These are phyloP conservation scores for Cruciata laevipes DNA, from an alignment of 257 asterid species.

Conservation along the genomic window DNA sequence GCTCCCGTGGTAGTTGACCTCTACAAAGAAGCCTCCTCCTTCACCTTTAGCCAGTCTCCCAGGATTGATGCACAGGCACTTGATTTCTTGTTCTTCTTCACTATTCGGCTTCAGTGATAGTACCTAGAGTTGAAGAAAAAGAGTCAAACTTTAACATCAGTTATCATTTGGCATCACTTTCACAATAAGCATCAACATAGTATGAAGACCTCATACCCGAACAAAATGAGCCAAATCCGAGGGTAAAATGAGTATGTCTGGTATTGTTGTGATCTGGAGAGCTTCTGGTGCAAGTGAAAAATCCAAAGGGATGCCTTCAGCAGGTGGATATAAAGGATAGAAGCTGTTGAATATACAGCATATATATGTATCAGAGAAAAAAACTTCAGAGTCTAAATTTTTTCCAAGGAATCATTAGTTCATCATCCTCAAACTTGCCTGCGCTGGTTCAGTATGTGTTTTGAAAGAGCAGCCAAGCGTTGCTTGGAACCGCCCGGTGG, in stretches of 20 bases:
- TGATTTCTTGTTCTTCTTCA: constrained; percentile 44
- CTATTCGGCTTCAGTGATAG: constrained; percentile 48
- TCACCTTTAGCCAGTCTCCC: constrained; percentile 91
- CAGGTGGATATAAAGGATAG: constrained; percentile 92
- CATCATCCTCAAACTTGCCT: constrained; percentile 39
- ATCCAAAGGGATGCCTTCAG: constrained; percentile 82
- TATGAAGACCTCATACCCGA: constrained; percentile 44
- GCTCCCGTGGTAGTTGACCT: constrained; percentile 54
- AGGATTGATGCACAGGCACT: constrained; percentile 88
- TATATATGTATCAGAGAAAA: constrained; percentile 10
- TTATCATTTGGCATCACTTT: not conserved
- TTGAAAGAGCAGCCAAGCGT: constrained; percentile 77
- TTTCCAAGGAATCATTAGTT: constrained; percentile 8
- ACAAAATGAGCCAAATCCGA: constrained; percentile 88
- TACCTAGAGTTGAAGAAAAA: constrained; percentile 34
- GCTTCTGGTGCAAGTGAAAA: constrained; percentile 73
- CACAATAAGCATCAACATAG: not conserved
- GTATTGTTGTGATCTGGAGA: constrained; percentile 55
- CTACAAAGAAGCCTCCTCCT: constrained; percentile 96
- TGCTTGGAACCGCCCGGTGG: constrained; percentile 82
- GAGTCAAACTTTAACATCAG: not conserved
- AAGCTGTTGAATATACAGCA: constrained; percentile 57
- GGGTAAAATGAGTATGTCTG: constrained; percentile 82
- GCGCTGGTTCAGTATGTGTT: constrained; percentile 66
- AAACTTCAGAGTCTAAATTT: not conserved